Conservation (phyloP, 108 stramenopile genomes). For the Skeletonema potamos region DNA sequence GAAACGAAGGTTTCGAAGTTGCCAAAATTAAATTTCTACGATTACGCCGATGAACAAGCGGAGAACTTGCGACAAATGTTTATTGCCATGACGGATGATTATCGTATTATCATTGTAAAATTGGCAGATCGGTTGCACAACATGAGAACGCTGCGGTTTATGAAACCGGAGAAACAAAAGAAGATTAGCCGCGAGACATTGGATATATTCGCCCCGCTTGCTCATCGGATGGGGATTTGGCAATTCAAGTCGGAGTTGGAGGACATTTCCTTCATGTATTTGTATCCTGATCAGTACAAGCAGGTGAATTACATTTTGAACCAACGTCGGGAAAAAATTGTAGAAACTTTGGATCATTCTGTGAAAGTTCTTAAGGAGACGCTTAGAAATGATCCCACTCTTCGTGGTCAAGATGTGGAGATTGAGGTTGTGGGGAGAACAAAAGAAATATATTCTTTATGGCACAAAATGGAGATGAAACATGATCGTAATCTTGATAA, state of each 20-base stretch:
- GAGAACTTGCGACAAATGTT: conserved; percentile 96
- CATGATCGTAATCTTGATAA: conserved; percentile 78
- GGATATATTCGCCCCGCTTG: conserved; percentile 95
- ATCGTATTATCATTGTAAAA: conserved; percentile 94
- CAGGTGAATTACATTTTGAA: conserved; percentile 69
- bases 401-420: conserved; percentile 61
- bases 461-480: conserved; percentile 95
- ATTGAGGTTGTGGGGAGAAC: conserved; percentile 86
- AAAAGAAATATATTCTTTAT: conserved; percentile 92
- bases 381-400: conserved; percentile 68
- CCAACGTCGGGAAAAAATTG: conserved; percentile 69
- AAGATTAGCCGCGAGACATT: conserved; percentile 92
- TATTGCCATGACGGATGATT: conserved; percentile 96
- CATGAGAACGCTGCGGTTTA: conserved; percentile 90
- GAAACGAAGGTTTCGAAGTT: conserved; percentile 95
- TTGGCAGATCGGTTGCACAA: conserved; percentile 95
- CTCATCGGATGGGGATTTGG: conserved; percentile 97
- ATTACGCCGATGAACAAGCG: conserved; percentile 89
- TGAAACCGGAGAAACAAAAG: conserved; percentile 93
- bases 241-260: conserved; percentile 95
- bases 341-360: conserved; percentile 80
- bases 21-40: conserved; percentile 82
- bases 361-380: conserved; percentile 69
- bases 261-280: conserved; percentile 93
- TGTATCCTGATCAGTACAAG: conserved; percentile 92